Conservation (phyloP, 1,284 basidiomycete species). For the Apiotrichum veenhuisii region DNA sequence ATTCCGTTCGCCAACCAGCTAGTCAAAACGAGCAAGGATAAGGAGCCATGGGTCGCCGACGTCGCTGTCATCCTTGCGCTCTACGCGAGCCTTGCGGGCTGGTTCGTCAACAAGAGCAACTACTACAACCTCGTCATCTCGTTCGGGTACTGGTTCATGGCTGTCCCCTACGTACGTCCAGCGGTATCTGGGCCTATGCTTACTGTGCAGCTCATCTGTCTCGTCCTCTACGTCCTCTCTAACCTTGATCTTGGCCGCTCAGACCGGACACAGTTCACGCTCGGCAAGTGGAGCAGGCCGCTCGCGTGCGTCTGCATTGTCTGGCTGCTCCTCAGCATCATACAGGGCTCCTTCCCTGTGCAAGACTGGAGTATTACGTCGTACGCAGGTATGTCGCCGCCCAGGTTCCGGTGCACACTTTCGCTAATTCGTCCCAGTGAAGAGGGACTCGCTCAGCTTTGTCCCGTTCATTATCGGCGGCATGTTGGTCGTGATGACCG, state of each 20-base stretch:
- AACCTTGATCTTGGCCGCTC: background rate
- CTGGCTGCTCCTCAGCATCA: background rate
- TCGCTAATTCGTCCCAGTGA: too few species aligned
- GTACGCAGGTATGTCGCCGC: too few species aligned
- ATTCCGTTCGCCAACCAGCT: constrained; percentile 28
- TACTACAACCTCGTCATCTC: background rate
- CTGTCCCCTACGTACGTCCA: background rate
- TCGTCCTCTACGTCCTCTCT: background rate
- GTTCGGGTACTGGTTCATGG: background rate
- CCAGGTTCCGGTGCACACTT: too few species aligned
- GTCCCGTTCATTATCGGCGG: too few species aligned
- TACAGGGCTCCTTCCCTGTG: constrained; percentile 4
- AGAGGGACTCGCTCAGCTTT: too few species aligned
- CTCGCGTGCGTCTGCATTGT: background rate
- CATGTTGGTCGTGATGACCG: too few species aligned
- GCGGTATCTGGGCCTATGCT: background rate
- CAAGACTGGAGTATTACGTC: background rate
- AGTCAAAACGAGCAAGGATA: background rate
- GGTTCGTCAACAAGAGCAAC: background rate
- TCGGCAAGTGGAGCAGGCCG: constrained; percentile 1
- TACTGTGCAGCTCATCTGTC: background rate
- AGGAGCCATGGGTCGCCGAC: background rate
- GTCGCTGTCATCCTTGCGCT: background rate
- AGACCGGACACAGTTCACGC: background rate
- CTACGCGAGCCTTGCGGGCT: background rate